Percentiles rank a stretch among this genome's conserved stretches.
These are phyloP conservation scores for Kuraishia cidri DNA, from an alignment of 805 yeast genomes.

Conservation along the genomic window DNA sequence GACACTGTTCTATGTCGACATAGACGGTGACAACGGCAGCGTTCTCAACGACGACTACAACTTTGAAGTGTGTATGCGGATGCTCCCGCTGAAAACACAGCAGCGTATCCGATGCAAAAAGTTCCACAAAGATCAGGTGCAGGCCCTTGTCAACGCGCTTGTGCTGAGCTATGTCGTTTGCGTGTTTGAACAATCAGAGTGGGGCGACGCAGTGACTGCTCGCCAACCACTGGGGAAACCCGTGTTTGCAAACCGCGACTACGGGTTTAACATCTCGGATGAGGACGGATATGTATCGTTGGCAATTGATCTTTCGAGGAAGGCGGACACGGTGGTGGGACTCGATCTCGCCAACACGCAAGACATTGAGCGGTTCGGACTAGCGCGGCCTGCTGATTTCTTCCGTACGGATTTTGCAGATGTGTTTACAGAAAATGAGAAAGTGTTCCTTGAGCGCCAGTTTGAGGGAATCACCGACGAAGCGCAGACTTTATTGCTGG, in stretches of 20 bases:
- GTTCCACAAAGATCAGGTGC: slow-evolving; percentile 20
- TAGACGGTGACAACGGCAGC: no score
- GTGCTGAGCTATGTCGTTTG: slow-evolving; percentile 34
- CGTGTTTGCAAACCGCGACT: slow-evolving; percentile 13
- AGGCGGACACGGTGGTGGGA: slow-evolving; percentile 23
- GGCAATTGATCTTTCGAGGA: slow-evolving; percentile 23
- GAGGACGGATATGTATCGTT: slow-evolving; percentile 43
- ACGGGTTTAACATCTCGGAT: slow-evolving; percentile 51
- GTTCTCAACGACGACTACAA: slow-evolving; percentile 23
- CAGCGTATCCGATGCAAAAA: slow-evolving; percentile 28
- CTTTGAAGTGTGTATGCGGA: slow-evolving; percentile 41
- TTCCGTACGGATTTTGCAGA: slow-evolving; percentile 13
- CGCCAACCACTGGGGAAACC: slow-evolving; percentile 53
- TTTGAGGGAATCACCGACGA: slow-evolving; percentile 5
- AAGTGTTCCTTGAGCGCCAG: slow-evolving; percentile 14
- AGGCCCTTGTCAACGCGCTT: slow-evolving; percentile 34
- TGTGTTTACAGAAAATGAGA: slow-evolving; percentile 17
- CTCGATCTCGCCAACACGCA: slow-evolving; percentile 34
- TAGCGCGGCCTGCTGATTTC: slow-evolving; percentile 16
- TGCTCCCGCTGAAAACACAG: slow-evolving; percentile 33
- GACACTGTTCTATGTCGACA: no score
- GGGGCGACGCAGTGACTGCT: slow-evolving; percentile 14
- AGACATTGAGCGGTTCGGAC: slow-evolving; percentile 15
- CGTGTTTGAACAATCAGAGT: slow-evolving; percentile 12
- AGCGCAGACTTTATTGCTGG: slow-evolving; percentile 25